Percentiles rank a stretch among this genome's conserved stretches.
Conservation (phyloP, 768 basidiomycete species). For the Amyloporia xantha region DNA sequence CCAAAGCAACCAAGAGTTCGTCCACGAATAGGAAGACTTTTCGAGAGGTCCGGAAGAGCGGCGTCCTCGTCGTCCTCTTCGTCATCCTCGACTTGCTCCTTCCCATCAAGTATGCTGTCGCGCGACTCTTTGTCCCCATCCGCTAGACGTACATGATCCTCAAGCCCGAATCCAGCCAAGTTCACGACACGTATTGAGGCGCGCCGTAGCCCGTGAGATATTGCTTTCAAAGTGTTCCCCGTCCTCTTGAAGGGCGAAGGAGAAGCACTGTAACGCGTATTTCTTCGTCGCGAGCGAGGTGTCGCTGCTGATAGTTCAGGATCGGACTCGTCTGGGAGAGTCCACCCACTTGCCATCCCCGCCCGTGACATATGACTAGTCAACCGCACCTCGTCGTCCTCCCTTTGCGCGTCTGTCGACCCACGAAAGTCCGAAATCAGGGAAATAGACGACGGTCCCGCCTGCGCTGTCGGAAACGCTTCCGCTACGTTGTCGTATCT, state of each 20-base stretch:
- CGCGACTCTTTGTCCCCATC: constrained; percentile 35
- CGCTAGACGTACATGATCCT: constrained; percentile 49
- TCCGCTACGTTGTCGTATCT: constrained; percentile 17
- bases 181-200: constrained; percentile 81
- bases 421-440: constrained; percentile 34
- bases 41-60: constrained; percentile 34
- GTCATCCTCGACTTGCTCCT: constrained; percentile 25
- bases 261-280: constrained; percentile 44
- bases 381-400: constrained; percentile 55
- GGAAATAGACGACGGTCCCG: constrained; percentile 46
- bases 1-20: constrained; percentile 74
- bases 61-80: constrained; percentile 21
- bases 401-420: constrained; percentile 31
- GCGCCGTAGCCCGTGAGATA: constrained; percentile 51
- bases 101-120: constrained; percentile 19
- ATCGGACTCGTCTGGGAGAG: constrained; percentile 31
- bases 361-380: constrained; percentile 45
- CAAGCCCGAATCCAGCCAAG: constrained; percentile 53
- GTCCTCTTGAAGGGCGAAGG: constrained; percentile 59
- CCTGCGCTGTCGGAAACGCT: constrained; percentile 36
- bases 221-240: constrained; percentile 49
- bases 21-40: constrained; percentile 57
- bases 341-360: constrained; percentile 24
- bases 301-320: constrained; percentile 39
- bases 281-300: constrained; percentile 33